These are phyloP conservation scores for Pythium periplocum DNA, from an alignment of 352 stramenopile species.

Conservation along the genomic window DNA sequence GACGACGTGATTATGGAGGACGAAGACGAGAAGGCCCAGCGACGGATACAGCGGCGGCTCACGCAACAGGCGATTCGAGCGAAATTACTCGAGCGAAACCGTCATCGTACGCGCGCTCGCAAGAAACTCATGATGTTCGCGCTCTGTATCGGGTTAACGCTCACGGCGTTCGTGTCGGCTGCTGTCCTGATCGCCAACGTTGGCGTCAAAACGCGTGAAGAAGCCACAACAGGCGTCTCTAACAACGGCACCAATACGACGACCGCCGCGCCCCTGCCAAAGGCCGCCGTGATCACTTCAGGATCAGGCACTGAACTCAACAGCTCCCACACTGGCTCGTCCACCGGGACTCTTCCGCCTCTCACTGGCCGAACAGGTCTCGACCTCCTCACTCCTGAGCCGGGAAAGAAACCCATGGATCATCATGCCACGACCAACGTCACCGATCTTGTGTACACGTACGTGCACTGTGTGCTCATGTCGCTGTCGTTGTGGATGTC, in stretches of 20 bases:
- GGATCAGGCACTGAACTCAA: too few relatives aligned
- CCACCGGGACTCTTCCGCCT: constrained; percentile 4
- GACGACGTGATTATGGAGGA: constrained; percentile 21
- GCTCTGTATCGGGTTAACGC: constrained; percentile 46
- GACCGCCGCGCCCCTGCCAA: not conserved
- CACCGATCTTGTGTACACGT: constrained; percentile 29
- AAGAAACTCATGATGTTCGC: constrained; percentile 59
- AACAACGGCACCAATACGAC: constrained; percentile 2
- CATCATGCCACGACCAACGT: too few relatives aligned
- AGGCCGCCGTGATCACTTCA: too few relatives aligned
- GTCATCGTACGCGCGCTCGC: constrained; percentile 44
- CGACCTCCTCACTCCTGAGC: constrained; percentile 14
- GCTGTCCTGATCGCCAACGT: constrained; percentile 53
- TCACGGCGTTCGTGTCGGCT: constrained; percentile 53
- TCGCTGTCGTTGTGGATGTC: constrained; percentile 72
- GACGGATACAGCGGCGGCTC: constrained; percentile 41
- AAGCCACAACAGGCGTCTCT: constrained; percentile 1
- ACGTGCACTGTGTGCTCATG: constrained; percentile 71
- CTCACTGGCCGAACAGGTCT: constrained; percentile 2
- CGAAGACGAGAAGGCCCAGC: constrained; percentile 38
- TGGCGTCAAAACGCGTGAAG: constrained; percentile 23
- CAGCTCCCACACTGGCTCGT: constrained; percentile 9
- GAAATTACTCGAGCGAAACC: constrained; percentile 47
- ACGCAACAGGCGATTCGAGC: constrained; percentile 54
- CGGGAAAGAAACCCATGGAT: not conserved